Base-by-base conservation (phyloP, 176 grass and related monocot genomes). In the Oryza punctata region DNA sequence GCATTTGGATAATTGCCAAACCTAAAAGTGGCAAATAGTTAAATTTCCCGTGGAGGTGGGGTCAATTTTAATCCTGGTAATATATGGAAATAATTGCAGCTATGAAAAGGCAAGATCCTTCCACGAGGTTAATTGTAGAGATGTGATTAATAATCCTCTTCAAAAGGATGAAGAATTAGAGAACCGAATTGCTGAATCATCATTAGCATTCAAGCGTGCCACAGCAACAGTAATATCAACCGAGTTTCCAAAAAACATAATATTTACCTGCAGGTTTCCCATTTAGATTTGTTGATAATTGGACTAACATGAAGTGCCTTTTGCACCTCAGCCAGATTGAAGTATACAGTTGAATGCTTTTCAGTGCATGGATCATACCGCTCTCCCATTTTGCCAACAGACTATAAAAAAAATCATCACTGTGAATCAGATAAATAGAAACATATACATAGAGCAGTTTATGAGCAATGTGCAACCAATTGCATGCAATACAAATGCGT, bases 331-430 rank as follows among this genome's bases (percentile, higher is more conserved):
- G 85, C 82, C 69, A 99, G 83, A 83, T 99, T 99, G 64, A 99
- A 99, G 85, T 99, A 99, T 85, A 99, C 81, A 85, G 15, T 92
- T 52, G 96, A 99, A 87, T 96, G 96, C 77, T 89, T 85, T 85
- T 99, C 91, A 49, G 96, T 99, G 81, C 96, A 96, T 38, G 93
- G 93, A 85, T 99, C 93, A 87, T 99, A 99, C 69, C 88, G 92
- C 75, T 87, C 96, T 15, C 81, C 81, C 44, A 96, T 81, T 90
- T 89, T 88, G 15, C 91, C 91, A 85, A 76, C 83, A 88, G 91
- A 91, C 90, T 96, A 88, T 80, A 2, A 85, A 94, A 2, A 84
- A 87, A 12, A 77, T 76, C 3, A 89, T 67, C 21, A 32, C 10
- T n/a, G 71, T 12, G 1, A 71, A 85, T 88, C 26, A 77, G 45